Evolutionary conservation across 257 asterid species (phyloP).

Genomic region (Paulownia fortunei): DNA sequence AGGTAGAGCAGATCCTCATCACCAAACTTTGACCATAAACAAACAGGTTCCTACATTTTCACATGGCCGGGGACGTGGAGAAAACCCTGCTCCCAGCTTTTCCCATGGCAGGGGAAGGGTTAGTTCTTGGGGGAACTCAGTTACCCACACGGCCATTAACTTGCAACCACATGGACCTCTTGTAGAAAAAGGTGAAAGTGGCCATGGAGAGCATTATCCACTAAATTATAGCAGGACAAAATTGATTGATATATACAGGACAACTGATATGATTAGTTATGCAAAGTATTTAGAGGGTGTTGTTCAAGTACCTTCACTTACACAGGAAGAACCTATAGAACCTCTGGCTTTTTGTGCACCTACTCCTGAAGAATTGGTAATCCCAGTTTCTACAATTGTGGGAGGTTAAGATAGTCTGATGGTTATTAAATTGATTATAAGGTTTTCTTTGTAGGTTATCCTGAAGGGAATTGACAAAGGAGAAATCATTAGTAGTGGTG

Average conservation of each 20-base stretch:
- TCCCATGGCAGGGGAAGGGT: slow-evolving; percentile 74
- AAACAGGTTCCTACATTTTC: slow-evolving; percentile 63
- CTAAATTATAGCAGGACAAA: slow-evolving; percentile 67
- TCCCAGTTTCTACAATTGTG: not conserved
- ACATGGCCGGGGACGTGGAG: slow-evolving; percentile 88
- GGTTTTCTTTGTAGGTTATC: slow-evolving; percentile 53
- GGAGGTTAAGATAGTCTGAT: not conserved
- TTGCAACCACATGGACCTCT: slow-evolving; percentile 52
- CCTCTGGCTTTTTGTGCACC: slow-evolving; percentile 79
- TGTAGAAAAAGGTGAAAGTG: slow-evolving; percentile 61
- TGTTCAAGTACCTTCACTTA: slow-evolving; percentile 71
- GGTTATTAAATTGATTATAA: slow-evolving; percentile 26
- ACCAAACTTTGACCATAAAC: slow-evolving; percentile 57
- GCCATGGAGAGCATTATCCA: slow-evolving; percentile 43
- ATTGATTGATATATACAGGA: slow-evolving; percentile 78
- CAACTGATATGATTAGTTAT: slow-evolving; percentile 47
- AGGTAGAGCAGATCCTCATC: slow-evolving; percentile 76
- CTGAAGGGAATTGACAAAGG: slow-evolving; percentile 91
- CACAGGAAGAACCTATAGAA: slow-evolving; percentile 71
- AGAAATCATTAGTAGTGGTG: slow-evolving; percentile 83
- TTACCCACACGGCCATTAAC: slow-evolving; percentile 43
- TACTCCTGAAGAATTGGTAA: slow-evolving; percentile 84
- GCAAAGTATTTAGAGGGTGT: slow-evolving; percentile 55
- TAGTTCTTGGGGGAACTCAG: slow-evolving; percentile 50
- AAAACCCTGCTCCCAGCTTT: slow-evolving; percentile 51